A percentile compares a stretch with the other conserved stretches of the same genome.
Conservation (phyloP, 306 rosid genomes). For the Corylus americana region DNA sequence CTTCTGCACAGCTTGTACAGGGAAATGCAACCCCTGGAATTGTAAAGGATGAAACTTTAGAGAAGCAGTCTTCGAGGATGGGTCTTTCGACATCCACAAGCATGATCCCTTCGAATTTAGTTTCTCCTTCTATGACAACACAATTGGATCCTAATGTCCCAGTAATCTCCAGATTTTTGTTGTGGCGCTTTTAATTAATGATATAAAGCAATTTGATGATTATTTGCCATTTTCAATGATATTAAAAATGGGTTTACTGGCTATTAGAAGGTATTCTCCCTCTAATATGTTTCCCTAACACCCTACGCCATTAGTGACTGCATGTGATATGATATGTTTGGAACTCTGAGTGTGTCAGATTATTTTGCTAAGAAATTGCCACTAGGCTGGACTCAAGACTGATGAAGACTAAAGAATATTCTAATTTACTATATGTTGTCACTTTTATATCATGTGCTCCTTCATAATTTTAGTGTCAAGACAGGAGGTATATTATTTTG, state of each 20-base stretch:
- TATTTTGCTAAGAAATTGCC: not conserved
- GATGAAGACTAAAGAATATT: not conserved
- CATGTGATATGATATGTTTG: not conserved
- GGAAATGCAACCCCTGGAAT: constrained; percentile 55
- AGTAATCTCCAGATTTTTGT: constrained; percentile 31
- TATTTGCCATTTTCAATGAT: constrained; percentile 4
- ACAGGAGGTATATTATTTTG: not conserved
- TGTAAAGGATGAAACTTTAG: constrained; percentile 48
- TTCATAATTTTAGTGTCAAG: not conserved
- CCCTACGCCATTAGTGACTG: not conserved
- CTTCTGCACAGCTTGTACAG: constrained; percentile 59
- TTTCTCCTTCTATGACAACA: constrained; percentile 44
- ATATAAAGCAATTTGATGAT: not conserved
- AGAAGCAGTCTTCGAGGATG: constrained; percentile 59
- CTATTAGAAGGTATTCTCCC: not conserved
- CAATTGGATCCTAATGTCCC: constrained; percentile 50
- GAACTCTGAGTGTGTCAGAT: not conserved
- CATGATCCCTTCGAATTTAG: constrained; percentile 47
- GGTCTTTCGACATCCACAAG: constrained; percentile 54
- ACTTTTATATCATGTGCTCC: not conserved
- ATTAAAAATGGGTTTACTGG: not conserved
- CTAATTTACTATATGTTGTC: not conserved
- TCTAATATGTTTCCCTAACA: not conserved
- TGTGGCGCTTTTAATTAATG: constrained; percentile 16
- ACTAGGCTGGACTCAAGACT: not conserved